phyloP scores from a whole-genome alignment of 2,329 filamentous ascomycete genomes.

The Beauveria australis region DNA sequence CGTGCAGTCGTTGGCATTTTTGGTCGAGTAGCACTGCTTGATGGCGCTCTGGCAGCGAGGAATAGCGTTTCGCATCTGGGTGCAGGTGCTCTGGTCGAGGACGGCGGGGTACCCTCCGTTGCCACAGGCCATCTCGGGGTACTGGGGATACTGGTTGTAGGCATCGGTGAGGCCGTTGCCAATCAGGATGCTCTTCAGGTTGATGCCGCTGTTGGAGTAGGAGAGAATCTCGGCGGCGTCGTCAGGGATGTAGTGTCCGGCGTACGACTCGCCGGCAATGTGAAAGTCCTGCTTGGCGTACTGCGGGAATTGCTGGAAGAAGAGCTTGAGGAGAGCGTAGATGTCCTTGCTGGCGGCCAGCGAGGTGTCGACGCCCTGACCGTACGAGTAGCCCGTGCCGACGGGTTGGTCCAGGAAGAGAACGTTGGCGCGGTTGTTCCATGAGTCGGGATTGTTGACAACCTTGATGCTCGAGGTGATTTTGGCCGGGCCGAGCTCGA shows the following conservation, averaged over 20 bases:
- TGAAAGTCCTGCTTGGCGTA: slow-evolving; percentile 96
- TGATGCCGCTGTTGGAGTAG: slow-evolving; percentile 95
- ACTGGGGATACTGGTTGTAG: slow-evolving; percentile 88
- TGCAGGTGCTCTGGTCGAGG: slow-evolving; percentile 66
- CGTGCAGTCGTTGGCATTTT: slow-evolving; percentile 86
- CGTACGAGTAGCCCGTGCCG: slow-evolving; percentile 97
- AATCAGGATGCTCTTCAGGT: slow-evolving; percentile 90
- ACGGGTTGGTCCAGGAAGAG: slow-evolving; percentile 99
- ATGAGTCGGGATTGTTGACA: slow-evolving; percentile 80
- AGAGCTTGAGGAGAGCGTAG: slow-evolving; percentile 91
- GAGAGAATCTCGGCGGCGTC: slow-evolving; percentile 86
- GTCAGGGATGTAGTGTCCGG: slow-evolving; percentile 90
- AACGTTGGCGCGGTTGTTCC: slow-evolving; percentile 96
- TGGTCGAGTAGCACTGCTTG: slow-evolving; percentile 81
- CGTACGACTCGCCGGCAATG: slow-evolving; percentile 93
- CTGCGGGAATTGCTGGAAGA: slow-evolving; percentile 98
- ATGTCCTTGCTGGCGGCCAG: slow-evolving; percentile 95
- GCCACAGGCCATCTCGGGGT: slow-evolving; percentile 96
- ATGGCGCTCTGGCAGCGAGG: slow-evolving; percentile 86
- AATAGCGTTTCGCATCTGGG: slow-evolving; percentile 85
- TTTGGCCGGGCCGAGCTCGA: slow-evolving; percentile 87
- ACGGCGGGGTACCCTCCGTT: slow-evolving; percentile 90
- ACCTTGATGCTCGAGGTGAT: slow-evolving; percentile 76
- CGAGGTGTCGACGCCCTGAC: slow-evolving; percentile 85
- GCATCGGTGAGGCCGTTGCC: slow-evolving; percentile 95